Conservation (phyloP, 2,329 filamentous ascomycete species). For the Fusarium euwallaceae region DNA sequence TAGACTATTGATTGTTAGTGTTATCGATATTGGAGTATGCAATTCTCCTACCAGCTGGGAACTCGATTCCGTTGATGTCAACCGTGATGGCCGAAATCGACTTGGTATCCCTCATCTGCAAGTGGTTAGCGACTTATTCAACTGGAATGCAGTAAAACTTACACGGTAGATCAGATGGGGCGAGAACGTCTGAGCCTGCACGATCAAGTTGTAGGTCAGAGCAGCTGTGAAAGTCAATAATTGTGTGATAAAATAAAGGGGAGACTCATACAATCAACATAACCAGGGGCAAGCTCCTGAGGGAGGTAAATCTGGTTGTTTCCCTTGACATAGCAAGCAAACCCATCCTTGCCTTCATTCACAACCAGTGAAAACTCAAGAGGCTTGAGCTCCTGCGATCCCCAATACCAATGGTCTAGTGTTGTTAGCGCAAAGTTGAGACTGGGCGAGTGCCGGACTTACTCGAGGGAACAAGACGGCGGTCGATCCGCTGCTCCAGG, state of each 20-base stretch:
- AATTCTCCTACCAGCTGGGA: background rate
- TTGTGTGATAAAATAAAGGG: no score
- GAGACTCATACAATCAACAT: conserved; percentile 13
- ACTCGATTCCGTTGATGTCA: background rate
- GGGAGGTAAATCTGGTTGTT: conserved; percentile 26
- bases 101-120: conserved; percentile 2
- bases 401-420: conserved; percentile 17
- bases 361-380: conserved; percentile 21
- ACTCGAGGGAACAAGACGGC: conserved; percentile 12
- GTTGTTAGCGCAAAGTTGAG: background rate
- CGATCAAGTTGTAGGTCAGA: background rate
- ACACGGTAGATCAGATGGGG: background rate
- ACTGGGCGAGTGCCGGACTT: background rate
- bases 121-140: background rate
- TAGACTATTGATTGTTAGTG: background rate
- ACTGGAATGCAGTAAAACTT: background rate
- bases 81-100: background rate
- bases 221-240: background rate
- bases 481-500: conserved; percentile 18
- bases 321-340: conserved; percentile 19
- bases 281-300: conserved; percentile 10
- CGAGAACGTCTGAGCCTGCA: conserved; percentile 3
- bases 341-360: conserved; percentile 7
- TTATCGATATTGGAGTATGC: background rate
- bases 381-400: conserved; percentile 2